phyloP scores from a whole-genome alignment of 139 green algal genomes.

The Chlorella sorokiniana region DNA sequence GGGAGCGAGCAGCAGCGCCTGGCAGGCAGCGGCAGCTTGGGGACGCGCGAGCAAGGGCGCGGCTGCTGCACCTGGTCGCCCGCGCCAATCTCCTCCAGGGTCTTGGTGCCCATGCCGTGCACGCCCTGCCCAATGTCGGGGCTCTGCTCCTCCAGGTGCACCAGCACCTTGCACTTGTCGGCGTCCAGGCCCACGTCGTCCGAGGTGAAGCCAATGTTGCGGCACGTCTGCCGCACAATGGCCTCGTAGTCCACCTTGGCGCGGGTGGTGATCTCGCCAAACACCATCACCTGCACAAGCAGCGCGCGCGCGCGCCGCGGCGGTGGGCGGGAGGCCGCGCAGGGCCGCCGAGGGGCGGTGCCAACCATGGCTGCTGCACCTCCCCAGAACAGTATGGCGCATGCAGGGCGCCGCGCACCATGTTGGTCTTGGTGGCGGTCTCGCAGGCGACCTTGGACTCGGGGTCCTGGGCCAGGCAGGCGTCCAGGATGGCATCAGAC shows the following conservation, averaged over 20 bases:
- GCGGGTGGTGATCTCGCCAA: constrained; percentile 99
- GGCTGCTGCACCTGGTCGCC: constrained; percentile 83
- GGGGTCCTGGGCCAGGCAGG: constrained; percentile 96
- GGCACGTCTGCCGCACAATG: constrained; percentile 72
- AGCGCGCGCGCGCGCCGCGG: neutral
- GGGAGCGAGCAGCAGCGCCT: no score
- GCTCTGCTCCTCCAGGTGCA: constrained; percentile 98
- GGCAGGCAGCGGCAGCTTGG: no score
- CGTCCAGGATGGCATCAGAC: constrained; percentile 98
- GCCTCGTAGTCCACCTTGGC: constrained; percentile 99
- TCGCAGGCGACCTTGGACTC: constrained; percentile 98
- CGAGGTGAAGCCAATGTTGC: constrained; percentile 94
- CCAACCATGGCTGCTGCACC: neutral
- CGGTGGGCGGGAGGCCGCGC: neutral
- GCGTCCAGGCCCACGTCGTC: constrained; percentile 93
- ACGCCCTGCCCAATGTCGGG: constrained; percentile 99
- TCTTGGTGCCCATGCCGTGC: constrained; percentile 99
- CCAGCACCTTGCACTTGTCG: constrained; percentile 98
- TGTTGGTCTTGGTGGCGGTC: constrained; percentile 98
- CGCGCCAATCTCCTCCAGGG: constrained; percentile 96
- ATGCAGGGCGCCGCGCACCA: constrained; percentile 60
- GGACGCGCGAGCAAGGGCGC: no score
- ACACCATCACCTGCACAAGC: constrained; percentile 91
- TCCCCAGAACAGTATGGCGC: neutral
- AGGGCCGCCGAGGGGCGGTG: no score